Evolutionary conservation across 176 grass and related monocot genomes (phyloP).

Genomic region (Poa pratensis): DNA sequence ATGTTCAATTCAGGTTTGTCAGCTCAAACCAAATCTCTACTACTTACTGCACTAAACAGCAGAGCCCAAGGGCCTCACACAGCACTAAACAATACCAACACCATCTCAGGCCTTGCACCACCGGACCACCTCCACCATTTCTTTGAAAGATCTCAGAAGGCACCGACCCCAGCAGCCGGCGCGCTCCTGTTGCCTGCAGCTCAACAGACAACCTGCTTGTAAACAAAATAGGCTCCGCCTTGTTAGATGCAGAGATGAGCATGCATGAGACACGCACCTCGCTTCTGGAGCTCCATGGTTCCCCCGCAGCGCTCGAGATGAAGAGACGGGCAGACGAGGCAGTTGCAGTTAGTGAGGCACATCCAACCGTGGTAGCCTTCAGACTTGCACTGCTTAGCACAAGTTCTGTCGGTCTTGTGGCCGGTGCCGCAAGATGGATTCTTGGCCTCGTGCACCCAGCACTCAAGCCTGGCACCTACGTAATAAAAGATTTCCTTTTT

Average conservation of each 20-base stretch:
- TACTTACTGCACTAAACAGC: background rate
- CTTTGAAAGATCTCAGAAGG: background rate
- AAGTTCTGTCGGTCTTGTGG: background rate
- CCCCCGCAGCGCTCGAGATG: too few species aligned
- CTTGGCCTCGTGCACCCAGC: background rate
- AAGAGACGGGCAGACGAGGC: background rate
- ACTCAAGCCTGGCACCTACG: background rate
- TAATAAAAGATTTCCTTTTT: background rate
- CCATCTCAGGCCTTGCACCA: background rate
- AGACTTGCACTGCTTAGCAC: background rate
- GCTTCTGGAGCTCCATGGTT: background rate
- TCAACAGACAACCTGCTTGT: background rate
- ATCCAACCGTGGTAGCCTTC: background rate
- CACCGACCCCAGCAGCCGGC: background rate
- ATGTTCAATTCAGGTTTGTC: background rate
- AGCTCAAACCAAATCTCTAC: background rate
- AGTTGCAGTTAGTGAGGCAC: background rate
- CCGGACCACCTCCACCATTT: background rate
- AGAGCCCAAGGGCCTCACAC: background rate
- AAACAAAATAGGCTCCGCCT: background rate
- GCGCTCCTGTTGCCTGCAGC: background rate
- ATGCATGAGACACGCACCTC: background rate
- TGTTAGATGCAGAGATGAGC: background rate
- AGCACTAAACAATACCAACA: background rate
- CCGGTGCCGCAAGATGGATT: background rate